Percentiles rank a stretch among this genome's conserved stretches.
Evolutionary conservation across 768 basidiomycete species (phyloP).

Genomic region (Tulasnella sp.): DNA sequence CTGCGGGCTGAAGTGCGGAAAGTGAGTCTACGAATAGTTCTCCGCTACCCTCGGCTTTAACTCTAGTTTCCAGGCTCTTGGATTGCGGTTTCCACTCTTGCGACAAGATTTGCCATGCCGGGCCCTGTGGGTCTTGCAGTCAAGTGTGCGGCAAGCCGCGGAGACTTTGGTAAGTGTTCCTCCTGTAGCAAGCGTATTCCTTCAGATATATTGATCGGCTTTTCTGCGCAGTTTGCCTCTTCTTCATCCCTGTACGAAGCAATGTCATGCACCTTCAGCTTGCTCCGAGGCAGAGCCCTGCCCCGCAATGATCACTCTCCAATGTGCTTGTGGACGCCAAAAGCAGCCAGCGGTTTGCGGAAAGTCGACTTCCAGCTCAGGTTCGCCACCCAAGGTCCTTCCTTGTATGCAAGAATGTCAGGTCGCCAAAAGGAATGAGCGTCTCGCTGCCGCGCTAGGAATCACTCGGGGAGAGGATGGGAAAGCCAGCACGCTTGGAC

Average conservation of each 20-base stretch:
- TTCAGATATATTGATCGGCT: neutral
- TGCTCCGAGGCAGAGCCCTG: constrained; percentile 81
- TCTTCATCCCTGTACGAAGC: constrained; percentile 65
- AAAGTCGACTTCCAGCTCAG: constrained; percentile 39
- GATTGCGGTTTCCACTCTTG: constrained; percentile 88
- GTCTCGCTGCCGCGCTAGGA: constrained; percentile 84
- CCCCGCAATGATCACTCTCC: constrained; percentile 51
- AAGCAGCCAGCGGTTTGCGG: constrained; percentile 70
- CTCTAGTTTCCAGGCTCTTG: constrained; percentile 41
- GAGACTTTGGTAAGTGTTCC: constrained; percentile 59
- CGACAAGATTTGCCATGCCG: constrained; percentile 71
- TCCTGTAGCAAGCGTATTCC: neutral
- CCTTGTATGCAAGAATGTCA: constrained; percentile 81
- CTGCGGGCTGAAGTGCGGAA: constrained; percentile 77
- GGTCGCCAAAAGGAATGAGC: constrained; percentile 77
- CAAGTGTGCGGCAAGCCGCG: constrained; percentile 79
- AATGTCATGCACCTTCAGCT: constrained; percentile 76
- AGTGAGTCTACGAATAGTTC: constrained; percentile 38
- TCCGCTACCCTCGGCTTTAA: neutral
- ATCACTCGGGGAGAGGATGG: constrained; percentile 46
- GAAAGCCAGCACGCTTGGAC: constrained; percentile 28
- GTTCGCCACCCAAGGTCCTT: constrained; percentile 39
- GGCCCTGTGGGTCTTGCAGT: constrained; percentile 68
- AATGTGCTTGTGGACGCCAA: constrained; percentile 79
- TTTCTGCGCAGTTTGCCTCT: constrained; percentile 44